Evolutionary conservation across 148 eudicot species (phyloP).

Genomic region (Silene uniflora): DNA sequence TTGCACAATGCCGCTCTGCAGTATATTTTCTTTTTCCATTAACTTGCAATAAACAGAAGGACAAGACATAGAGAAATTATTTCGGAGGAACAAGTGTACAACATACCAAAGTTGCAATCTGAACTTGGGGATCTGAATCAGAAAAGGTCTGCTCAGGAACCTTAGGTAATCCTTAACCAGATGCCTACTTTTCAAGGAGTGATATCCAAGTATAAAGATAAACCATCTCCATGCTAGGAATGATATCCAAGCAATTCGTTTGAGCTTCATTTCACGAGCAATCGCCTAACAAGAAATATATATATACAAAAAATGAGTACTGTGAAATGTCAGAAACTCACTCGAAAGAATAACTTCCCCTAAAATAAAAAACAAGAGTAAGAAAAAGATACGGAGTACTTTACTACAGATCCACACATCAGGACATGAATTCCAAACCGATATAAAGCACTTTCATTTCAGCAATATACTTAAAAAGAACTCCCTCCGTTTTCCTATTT

Average conservation of each 20-base stretch:
- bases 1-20: slow-evolving; percentile 1
- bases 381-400: too few relatives aligned
- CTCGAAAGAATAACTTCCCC: too few relatives aligned
- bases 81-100: not conserved
- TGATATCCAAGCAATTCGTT: slow-evolving; percentile 49
- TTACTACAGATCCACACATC: too few relatives aligned
- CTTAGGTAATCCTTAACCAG: slow-evolving; percentile 77
- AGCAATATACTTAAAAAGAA: too few relatives aligned
- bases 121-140: slow-evolving; percentile 69
- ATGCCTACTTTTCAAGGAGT: slow-evolving; percentile 55
- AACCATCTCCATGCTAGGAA: slow-evolving; percentile 91
- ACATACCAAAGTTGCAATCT: slow-evolving; percentile 79
- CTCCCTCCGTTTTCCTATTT: too few relatives aligned
- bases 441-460: too few relatives aligned
- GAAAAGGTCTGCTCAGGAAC: slow-evolving; percentile 71
- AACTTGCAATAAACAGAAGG: not conserved
- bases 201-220: slow-evolving; percentile 63
- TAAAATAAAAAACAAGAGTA: too few relatives aligned
- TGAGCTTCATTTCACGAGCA: slow-evolving; percentile 56
- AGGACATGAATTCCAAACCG: too few relatives aligned
- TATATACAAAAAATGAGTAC: not conserved
- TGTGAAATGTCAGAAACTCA: too few relatives aligned
- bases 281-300: slow-evolving; percentile 40
- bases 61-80: not conserved
- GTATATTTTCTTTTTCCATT: not conserved